These are phyloP conservation scores for Aspergillus coremiiformis DNA, from an alignment of 495 filamentous ascomycete genomes.

Conservation along the genomic window DNA sequence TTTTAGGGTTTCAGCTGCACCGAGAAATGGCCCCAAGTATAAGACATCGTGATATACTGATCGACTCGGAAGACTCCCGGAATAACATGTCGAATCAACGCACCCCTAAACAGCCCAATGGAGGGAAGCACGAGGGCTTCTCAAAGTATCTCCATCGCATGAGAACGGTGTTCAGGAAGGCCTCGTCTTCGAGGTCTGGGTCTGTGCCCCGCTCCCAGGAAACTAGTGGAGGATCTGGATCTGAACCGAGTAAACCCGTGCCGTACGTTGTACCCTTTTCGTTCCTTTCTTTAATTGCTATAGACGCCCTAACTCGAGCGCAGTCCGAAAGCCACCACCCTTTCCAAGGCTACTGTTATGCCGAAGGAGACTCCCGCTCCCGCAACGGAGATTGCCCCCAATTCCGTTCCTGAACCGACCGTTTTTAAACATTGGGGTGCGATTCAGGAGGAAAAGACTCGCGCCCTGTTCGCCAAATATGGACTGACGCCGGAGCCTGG, in stretches of 20 bases:
- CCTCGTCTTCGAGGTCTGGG: conserved; percentile 35
- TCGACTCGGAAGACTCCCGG: background rate
- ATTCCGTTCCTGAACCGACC: conserved; percentile 20
- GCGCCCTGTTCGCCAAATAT: conserved; percentile 66
- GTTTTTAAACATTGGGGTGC: conserved; percentile 27
- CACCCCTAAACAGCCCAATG: conserved; percentile 14
- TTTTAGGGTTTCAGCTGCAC: background rate
- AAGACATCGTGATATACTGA: background rate
- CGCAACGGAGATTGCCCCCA: conserved; percentile 1
- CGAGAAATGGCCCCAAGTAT: background rate
- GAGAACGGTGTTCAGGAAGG: conserved; percentile 55
- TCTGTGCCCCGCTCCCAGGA: conserved; percentile 19
- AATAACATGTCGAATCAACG: conserved; percentile 25
- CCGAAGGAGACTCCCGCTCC: conserved; percentile 1
- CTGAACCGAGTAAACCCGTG: conserved; percentile 18
- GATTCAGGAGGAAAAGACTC: conserved; percentile 58
- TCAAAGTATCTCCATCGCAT: conserved; percentile 56
- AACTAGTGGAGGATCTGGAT: conserved; percentile 3
- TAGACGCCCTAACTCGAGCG: background rate
- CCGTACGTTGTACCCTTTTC: conserved; percentile 26
- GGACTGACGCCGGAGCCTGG: conserved; percentile 61
- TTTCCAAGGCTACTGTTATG: no score
- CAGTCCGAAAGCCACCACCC: background rate
- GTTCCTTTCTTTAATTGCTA: conserved; percentile 10
- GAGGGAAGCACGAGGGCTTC: conserved; percentile 55